phyloP scores from a whole-genome alignment of 495 filamentous ascomycete genomes.

The Glonium stellatum region DNA sequence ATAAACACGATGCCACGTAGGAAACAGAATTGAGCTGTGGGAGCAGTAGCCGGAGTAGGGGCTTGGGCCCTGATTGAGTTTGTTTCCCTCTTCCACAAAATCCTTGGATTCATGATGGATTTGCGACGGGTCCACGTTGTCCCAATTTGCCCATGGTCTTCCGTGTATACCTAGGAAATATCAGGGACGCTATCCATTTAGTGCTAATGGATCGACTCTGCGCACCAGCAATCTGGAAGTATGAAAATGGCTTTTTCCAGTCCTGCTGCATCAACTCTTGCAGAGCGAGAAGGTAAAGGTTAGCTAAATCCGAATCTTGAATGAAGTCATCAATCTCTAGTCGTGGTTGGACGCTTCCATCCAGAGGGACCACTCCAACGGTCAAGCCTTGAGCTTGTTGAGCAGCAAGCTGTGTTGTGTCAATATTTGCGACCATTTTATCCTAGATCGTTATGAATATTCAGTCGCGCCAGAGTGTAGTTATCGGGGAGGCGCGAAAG shows the following conservation, averaged over 20 bases:
- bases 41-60: too few species aligned
- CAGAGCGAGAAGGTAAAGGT: not conserved
- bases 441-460: too few species aligned
- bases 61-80: too few species aligned
- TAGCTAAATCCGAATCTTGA: not conserved
- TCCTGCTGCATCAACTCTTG: constrained; percentile 3
- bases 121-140: too few species aligned
- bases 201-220: not conserved
- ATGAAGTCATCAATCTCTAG: not conserved
- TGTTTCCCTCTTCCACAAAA: too few species aligned
- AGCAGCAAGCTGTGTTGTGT: not conserved
- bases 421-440: not conserved
- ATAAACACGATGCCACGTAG: too few species aligned
- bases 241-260: not conserved
- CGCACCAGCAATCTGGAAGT: not conserved
- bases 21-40: too few species aligned
- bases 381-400: not conserved
- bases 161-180: not conserved
- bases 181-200: not conserved
- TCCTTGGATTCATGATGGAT: too few species aligned
- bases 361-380: not conserved
- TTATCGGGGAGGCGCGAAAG: too few species aligned
- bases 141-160: not conserved
- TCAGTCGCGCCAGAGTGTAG: too few species aligned
- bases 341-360: not conserved